Base-by-base conservation (phyloP, 2,329 filamentous ascomycete genomes). In the Aspergillus brasiliensis region DNA sequence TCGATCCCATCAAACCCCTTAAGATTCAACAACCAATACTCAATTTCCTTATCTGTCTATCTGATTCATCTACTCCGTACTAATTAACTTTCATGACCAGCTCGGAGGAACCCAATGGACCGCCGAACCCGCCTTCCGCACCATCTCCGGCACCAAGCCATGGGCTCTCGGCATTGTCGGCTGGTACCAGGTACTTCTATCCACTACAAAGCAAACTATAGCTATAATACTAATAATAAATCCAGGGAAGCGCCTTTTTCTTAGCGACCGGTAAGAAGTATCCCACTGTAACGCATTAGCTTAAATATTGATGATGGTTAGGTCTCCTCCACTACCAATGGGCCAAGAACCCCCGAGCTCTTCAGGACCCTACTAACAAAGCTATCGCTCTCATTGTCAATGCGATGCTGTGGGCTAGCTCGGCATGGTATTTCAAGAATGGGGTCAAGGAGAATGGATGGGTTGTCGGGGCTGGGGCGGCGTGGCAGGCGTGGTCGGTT, bases 341-440 rank as follows among this genome's bases (percentile, higher is more conserved):
- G 61, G 46, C 61, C 3, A 51, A n/a, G n/a, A 25, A 48, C 11
- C 61, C 61, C 10, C 51, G 52, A 47, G 42, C 37, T 31, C 65
- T 74, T 1, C 61, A 64, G 6, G 69, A 74, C 23, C 69, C 71
- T 7, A 42, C 68, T 21, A 73, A 69, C 59, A 74, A 71, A 57
- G 65, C 63, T 2, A 71, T 73, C 19, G 72, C 72, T 0, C 59
- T 63, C 6, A 62, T 74, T 15, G 58, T 65, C n/a, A 69, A 68
- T 54, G 53, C 66, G 1, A 17, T 72, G 27, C 66, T 73, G 8
- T 69, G 65, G 65, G 61, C 62, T n/a, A 73, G 71, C 49, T 68
- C 70, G 11, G 66, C 58, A 3, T 74, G 72, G 71, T 74, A 74
- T 59, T 62, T 66, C 25, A 69, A 66, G 31, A 56, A 68, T 11